Conservation (phyloP, 352 stramenopile species). For the Phytopythium litorale region DNA sequence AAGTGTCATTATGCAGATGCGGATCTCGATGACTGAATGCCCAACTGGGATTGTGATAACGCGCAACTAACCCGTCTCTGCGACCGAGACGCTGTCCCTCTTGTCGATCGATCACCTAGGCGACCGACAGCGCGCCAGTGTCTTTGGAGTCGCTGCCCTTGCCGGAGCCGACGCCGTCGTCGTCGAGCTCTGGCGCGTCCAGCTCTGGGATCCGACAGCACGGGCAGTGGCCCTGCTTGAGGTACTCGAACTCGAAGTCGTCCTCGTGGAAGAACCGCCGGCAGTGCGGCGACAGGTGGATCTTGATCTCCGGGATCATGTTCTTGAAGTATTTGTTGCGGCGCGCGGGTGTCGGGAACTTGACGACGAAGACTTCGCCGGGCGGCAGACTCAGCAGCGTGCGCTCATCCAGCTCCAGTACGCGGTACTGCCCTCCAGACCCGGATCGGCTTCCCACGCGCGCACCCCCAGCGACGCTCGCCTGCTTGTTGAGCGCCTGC, state of each 20-base stretch:
- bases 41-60: not conserved
- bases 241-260: slow-evolving; percentile 94
- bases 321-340: slow-evolving; percentile 86
- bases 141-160: not conserved
- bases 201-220: slow-evolving; percentile 79
- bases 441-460: slow-evolving; percentile 39
- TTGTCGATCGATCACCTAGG: not conserved
- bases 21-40: not conserved
- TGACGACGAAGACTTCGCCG: slow-evolving; percentile 86
- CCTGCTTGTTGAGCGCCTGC: slow-evolving; percentile 81
- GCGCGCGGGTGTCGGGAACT: slow-evolving; percentile 56
- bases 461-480: slow-evolving; percentile 19
- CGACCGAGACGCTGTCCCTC: not conserved
- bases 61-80: not conserved
- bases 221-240: slow-evolving; percentile 85
- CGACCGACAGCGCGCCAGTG: not conserved
- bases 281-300: slow-evolving; percentile 88
- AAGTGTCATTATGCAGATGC: not conserved
- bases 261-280: slow-evolving; percentile 94
- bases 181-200: slow-evolving; percentile 14
- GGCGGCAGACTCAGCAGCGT: slow-evolving; percentile 65
- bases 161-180: slow-evolving; percentile 9
- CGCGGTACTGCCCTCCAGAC: slow-evolving; percentile 46
- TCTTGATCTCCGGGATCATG: slow-evolving; percentile 93
- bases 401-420: slow-evolving; percentile 77